Evolutionary conservation across 192 early-diverging fungal species (phyloP).

Genomic region (Rhizophagus clarus): DNA sequence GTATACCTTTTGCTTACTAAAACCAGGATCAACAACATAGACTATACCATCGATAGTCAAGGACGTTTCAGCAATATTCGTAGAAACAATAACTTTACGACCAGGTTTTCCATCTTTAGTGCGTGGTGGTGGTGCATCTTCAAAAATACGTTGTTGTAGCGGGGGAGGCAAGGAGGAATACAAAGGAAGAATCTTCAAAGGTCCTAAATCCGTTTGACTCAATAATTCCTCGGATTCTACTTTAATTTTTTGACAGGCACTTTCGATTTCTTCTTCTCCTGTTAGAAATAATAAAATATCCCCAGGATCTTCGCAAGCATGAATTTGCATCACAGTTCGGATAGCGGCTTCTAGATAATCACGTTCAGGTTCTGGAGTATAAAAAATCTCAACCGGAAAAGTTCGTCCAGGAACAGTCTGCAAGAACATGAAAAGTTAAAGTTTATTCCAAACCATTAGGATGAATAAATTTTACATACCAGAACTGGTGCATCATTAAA

Average conservation of each 20-base stretch:
- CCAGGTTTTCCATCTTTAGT: slow-evolving; percentile 80
- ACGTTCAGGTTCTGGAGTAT: slow-evolving; percentile 95
- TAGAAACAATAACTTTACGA: slow-evolving; percentile 96
- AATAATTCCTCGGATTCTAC: slow-evolving; percentile 75
- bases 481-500: slow-evolving; percentile 94
- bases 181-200: slow-evolving; percentile 82
- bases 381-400: slow-evolving; percentile 98
- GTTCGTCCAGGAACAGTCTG: slow-evolving; percentile 91
- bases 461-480: slow-evolving; percentile 43
- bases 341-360: slow-evolving; percentile 98
- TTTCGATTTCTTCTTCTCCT: slow-evolving; percentile 99
- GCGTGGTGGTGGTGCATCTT: slow-evolving; percentile 81
- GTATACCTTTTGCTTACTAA: slow-evolving; percentile 99
- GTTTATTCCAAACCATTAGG: slow-evolving; percentile 11
- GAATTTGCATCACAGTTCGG: slow-evolving; percentile 93
- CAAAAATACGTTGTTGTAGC: slow-evolving; percentile 93
- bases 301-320: slow-evolving; percentile 89
- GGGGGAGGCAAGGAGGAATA: slow-evolving; percentile 92
- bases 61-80: slow-evolving; percentile 98
- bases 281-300: slow-evolving; percentile 98
- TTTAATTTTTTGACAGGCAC: slow-evolving; percentile 85
- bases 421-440: not conserved
- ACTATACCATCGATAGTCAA: slow-evolving; percentile 99
- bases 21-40: slow-evolving; percentile 98
- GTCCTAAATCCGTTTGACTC: slow-evolving; percentile 64